Evolutionary conservation across 805 yeast species (phyloP).

Genomic region (Debaryomyces maramus): DNA sequence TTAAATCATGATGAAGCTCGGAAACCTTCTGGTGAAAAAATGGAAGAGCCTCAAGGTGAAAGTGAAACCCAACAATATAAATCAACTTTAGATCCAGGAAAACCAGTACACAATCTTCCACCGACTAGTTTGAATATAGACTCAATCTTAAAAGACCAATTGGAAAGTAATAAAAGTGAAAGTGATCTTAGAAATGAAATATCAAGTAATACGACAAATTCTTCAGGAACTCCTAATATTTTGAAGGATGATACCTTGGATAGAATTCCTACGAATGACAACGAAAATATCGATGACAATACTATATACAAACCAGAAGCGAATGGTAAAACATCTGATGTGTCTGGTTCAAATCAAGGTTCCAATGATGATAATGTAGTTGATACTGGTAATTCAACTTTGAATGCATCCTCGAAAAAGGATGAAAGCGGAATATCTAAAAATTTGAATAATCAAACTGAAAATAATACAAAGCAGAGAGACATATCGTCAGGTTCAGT

Average conservation of each 20-base stretch:
- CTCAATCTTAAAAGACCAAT: conserved; percentile 14
- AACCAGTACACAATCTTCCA: conserved; percentile 24
- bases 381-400: neutral
- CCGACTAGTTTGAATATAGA: conserved; percentile 20
- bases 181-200: conserved; percentile 5
- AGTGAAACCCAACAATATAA: conserved; percentile 12
- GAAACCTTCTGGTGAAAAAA: neutral
- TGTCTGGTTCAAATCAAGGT: neutral
- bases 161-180: conserved; percentile 11
- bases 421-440: neutral
- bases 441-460: neutral
- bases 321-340: neutral
- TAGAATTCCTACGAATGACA: conserved; percentile 32
- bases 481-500: conserved; percentile 24
- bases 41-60: neutral
- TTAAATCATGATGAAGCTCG: conserved; percentile 4
- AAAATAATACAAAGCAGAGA: conserved; percentile 4
- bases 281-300: conserved; percentile 32
- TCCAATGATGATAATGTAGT: conserved; percentile 1
- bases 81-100: conserved; percentile 50
- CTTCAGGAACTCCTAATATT: conserved; percentile 13
- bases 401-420: neutral
- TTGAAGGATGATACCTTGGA: conserved; percentile 25
- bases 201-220: conserved; percentile 4
- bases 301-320: neutral